These are phyloP conservation scores for Verticillium dahliae DNA, from an alignment of 2,329 filamentous ascomycete species.

Conservation along the genomic window DNA sequence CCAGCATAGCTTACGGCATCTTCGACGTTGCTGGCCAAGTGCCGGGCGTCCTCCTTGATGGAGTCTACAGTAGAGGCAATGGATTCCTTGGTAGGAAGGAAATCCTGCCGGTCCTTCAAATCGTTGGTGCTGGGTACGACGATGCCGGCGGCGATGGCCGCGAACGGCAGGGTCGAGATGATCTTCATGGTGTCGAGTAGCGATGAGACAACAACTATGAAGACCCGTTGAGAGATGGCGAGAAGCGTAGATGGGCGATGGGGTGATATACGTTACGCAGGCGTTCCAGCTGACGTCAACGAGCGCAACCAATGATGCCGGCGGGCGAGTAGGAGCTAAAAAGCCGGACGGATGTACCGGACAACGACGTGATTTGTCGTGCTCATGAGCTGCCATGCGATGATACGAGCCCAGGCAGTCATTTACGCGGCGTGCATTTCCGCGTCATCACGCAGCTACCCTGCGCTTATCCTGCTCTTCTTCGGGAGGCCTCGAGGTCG, in stretches of 20 bases:
- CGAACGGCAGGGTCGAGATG: constrained; percentile 37
- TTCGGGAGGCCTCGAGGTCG: not conserved
- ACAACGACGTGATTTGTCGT: not conserved
- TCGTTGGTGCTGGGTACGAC: constrained; percentile 45
- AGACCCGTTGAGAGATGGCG: too few species aligned
- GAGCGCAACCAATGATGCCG: constrained; percentile 5
- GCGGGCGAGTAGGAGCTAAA: not conserved
- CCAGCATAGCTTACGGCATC: constrained; percentile 21
- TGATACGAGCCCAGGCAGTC: not conserved
- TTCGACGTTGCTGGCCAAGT: constrained; percentile 14
- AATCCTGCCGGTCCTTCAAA: constrained; percentile 27
- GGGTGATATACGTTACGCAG: not conserved
- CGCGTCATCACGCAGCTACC: not conserved
- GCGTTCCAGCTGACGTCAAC: constrained; percentile 10
- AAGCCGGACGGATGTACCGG: not conserved
- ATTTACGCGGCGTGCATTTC: not conserved
- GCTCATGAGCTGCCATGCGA: not conserved
- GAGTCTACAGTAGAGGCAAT: constrained; percentile 20
- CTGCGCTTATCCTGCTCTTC: not conserved
- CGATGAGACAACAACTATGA: not conserved
- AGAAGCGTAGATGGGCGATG: not conserved
- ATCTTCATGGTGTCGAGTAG: constrained; percentile 33
- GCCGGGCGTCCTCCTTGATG: constrained; percentile 18
- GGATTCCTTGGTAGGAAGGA: constrained; percentile 26
- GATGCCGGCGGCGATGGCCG: constrained; percentile 41